These are phyloP conservation scores for Epichloe hybrida DNA, from an alignment of 2,329 filamentous ascomycete genomes.

Conservation along the genomic window DNA sequence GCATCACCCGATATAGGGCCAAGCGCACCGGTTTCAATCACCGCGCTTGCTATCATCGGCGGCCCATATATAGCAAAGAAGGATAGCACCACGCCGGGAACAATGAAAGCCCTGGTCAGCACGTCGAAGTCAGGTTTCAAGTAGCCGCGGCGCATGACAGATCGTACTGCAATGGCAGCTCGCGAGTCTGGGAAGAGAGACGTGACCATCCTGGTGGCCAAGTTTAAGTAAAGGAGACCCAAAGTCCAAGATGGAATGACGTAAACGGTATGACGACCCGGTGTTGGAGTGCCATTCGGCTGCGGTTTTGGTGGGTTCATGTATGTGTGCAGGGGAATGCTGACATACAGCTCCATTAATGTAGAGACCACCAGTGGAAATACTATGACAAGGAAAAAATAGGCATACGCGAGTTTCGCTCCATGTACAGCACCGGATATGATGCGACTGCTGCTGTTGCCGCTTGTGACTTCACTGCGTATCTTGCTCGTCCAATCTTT, in stretches of 20 bases:
- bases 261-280: conserved; percentile 53
- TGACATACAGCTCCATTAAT: conserved; percentile 74
- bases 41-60: conserved; percentile 35
- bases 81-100: conserved; percentile 57
- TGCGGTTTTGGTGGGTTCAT: conserved; percentile 31
- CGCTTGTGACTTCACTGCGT: conserved; percentile 11
- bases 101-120: conserved; percentile 74
- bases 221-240: conserved; percentile 78
- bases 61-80: conserved; percentile 50
- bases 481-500: conserved; percentile 16
- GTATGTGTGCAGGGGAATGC: conserved; percentile 78
- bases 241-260: conserved; percentile 91
- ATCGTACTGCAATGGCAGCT: conserved; percentile 59
- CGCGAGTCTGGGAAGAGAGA: conserved; percentile 56
- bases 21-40: conserved; percentile 15
- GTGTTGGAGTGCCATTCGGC: conserved; percentile 12
- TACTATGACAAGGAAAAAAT: conserved; percentile 59
- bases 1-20: conserved; percentile 14
- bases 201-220: conserved; percentile 56
- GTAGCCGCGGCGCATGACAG: conserved; percentile 62
- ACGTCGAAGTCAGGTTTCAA: conserved; percentile 64
- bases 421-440: conserved; percentile 18
- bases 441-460: conserved; percentile 13
- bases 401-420: conserved; percentile 55
- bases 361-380: conserved; percentile 70